Evolutionary conservation across 2,329 filamentous ascomycete genomes (phyloP).

Genomic region (Ophioceras dolichostomum): DNA sequence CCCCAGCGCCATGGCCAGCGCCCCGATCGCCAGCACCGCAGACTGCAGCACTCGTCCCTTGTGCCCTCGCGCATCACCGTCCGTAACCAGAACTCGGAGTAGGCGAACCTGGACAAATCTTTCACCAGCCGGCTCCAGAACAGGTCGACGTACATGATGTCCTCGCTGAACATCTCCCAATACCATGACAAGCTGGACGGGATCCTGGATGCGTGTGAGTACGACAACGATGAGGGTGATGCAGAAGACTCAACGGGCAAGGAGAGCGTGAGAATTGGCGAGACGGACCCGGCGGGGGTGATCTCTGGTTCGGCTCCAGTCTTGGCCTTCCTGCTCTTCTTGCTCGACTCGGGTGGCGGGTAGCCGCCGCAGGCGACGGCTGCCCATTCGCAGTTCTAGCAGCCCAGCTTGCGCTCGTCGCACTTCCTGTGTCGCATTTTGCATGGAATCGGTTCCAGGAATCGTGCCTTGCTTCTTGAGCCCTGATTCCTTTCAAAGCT

Average conservation of each 20-base stretch:
- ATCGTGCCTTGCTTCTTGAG: too few relatives aligned
- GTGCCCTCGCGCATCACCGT: constrained; percentile 1
- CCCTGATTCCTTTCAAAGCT: too few relatives aligned
- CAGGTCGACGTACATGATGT: constrained; percentile 3
- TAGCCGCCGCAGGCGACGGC: constrained; percentile 15
- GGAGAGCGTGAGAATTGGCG: too few relatives aligned
- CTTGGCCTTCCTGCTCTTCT: too few relatives aligned
- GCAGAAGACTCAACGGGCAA: too few relatives aligned
- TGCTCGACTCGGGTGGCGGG: constrained; percentile 1
- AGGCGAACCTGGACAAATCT: neutral
- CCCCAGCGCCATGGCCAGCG: neutral
- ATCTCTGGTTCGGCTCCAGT: neutral
- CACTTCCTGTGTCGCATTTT: constrained; percentile 11
- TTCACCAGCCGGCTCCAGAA: constrained; percentile 1
- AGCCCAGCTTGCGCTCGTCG: constrained; percentile 15
- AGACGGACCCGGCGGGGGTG: neutral
- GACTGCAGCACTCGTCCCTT: constrained; percentile 2
- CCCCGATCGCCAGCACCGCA: constrained; percentile 4
- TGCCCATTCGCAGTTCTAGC: constrained; percentile 13
- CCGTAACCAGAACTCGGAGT: constrained; percentile 3
- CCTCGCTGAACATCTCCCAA: too few relatives aligned
- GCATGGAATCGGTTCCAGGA: too few relatives aligned
- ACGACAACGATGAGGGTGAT: neutral
- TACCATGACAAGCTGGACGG: too few relatives aligned
- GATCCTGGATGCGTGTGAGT: too few relatives aligned